Base-by-base conservation (phyloP, 768 basidiomycete genomes). In the Leucosporidium scottii region DNA sequence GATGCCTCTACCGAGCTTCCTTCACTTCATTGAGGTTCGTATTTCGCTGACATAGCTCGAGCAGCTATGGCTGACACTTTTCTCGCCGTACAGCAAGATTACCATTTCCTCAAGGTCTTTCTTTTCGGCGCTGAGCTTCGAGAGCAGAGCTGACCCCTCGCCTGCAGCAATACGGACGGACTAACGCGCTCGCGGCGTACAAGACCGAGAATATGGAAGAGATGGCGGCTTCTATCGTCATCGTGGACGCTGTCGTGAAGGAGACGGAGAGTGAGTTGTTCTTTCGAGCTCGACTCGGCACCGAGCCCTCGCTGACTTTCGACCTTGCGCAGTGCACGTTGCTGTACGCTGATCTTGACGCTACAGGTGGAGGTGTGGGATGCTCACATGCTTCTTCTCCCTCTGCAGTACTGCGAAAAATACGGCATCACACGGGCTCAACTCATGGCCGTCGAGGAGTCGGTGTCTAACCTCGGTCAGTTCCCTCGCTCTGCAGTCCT, bases 131-230 rank as follows among this genome's bases (percentile, higher is more conserved):
- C 4, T 51, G 2, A 36, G 21, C 4, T 27, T 20, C 7, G 20
- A 20, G 18, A 4, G 23, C 7, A 25, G 12, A 21, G 25, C 39
- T 39, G 36, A 44, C 8, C 25, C 27, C 34, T 6, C 4, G 1
- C n/a, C 80, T 90, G 56, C 87, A 85, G 72, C 91, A 92, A 77
- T 93, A 93, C 74, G 85, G 88, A 1, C 84, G 91, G 27, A 87
- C 87, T n/a, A 85, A 91, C 64, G 85, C 88, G 20, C 80, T 93
- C 0, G 83, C 93, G 1, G 88, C 86, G 3, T 85, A 87, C 67
- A 97, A 96, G 78, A 86, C 88, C 0, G 79, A 84, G 4, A 79
- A 83, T 0, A 90, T 87, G 72, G 74, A 80, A 1, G 80, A 82
- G 0, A 91, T 96, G 62, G 77, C 79, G 4, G 80, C 84, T 0